Conservation (phyloP, 2,329 filamentous ascomycete species). For the Apiospora kogelbergensis region DNA sequence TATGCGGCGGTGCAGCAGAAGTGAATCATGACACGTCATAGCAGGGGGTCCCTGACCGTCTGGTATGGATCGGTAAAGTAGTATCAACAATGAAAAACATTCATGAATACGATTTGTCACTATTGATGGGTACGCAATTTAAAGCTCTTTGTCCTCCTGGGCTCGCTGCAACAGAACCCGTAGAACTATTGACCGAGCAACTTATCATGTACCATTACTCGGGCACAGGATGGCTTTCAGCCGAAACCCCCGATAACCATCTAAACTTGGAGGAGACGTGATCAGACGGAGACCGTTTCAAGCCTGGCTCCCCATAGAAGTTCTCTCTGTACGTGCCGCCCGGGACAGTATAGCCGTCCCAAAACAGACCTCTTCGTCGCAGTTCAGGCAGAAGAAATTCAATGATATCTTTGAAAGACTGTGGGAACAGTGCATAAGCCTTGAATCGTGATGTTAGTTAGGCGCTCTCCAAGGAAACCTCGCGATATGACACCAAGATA, state of each 20-base stretch:
- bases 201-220: slow-evolving; percentile 14
- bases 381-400: slow-evolving; percentile 66
- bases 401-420: slow-evolving; percentile 67
- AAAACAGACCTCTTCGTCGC: slow-evolving; percentile 57
- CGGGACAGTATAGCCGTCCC: slow-evolving; percentile 51
- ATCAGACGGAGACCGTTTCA: slow-evolving; percentile 48
- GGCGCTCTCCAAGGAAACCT: background rate
- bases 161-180: no score
- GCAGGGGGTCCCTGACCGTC: no score
- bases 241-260: slow-evolving; percentile 35
- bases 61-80: no score
- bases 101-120: no score
- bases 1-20: no score
- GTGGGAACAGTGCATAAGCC: slow-evolving; percentile 67
- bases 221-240: slow-evolving; percentile 30
- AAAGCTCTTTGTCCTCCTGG: no score
- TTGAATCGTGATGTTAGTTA: slow-evolving; percentile 18
- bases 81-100: no score
- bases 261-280: slow-evolving; percentile 52
- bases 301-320: slow-evolving; percentile 51
- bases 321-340: slow-evolving; percentile 63
- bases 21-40: no score
- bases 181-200: no score
- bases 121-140: no score
- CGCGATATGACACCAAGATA: no score